These are phyloP conservation scores for Pecoramyces ruminantium DNA, from an alignment of 192 early-diverging fungal species.

Conservation along the genomic window DNA sequence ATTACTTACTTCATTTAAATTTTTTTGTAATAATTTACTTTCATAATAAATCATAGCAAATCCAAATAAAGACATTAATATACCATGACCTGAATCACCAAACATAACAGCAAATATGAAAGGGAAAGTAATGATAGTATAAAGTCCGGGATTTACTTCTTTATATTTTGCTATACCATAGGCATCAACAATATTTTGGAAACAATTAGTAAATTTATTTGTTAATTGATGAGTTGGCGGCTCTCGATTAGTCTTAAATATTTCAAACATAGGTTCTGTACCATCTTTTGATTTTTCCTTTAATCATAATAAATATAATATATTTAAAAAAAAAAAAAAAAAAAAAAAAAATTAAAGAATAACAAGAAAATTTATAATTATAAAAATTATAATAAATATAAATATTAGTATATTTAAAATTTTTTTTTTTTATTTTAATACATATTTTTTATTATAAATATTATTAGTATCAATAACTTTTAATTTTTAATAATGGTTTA, in stretches of 20 bases:
- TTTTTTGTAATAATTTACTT: slow-evolving; percentile 49
- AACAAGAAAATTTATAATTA: no score
- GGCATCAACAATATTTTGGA: slow-evolving; percentile 93
- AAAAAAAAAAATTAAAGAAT: no score
- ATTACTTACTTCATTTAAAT: slow-evolving; percentile 16
- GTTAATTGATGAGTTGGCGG: slow-evolving; percentile 89
- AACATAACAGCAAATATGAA: slow-evolving; percentile 99
- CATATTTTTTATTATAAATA: no score
- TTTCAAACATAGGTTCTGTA: slow-evolving; percentile 54
- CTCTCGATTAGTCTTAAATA: slow-evolving; percentile 64
- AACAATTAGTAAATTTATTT: slow-evolving; percentile 91
- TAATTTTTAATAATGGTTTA: background rate
- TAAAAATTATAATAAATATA: no score
- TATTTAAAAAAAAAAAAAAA: no score
- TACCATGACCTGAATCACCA: slow-evolving; percentile 94
- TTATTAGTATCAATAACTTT: no score
- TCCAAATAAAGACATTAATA: slow-evolving; percentile 63
- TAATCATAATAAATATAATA: no score
- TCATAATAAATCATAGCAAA: slow-evolving; percentile 65
- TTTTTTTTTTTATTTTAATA: no score
- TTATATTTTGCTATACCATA: slow-evolving; percentile 91
- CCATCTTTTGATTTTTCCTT: background rate
- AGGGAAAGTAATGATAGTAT: slow-evolving; percentile 91
- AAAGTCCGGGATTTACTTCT: slow-evolving; percentile 97
- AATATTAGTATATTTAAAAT: no score